These are phyloP conservation scores for Inonotus obliquus DNA, from an alignment of 1,284 basidiomycete genomes.

Conservation along the genomic window DNA sequence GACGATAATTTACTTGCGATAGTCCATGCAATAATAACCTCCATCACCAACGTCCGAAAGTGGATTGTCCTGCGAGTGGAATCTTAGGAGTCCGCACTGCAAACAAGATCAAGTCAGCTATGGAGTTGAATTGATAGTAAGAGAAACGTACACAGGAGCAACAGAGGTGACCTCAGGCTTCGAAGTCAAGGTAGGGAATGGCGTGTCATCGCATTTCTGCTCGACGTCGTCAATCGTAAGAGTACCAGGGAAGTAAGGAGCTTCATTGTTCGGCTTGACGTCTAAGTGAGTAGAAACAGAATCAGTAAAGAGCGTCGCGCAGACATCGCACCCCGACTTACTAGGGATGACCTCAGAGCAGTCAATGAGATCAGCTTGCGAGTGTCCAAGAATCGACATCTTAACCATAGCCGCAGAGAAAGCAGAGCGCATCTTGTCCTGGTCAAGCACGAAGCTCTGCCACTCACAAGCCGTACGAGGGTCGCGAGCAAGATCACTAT, in stretches of 20 bases:
- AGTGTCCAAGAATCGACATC: conserved; percentile 30
- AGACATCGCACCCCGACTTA: too few relatives aligned
- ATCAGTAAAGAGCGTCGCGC: too few relatives aligned
- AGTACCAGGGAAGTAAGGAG: conserved; percentile 15
- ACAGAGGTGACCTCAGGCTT: conserved; percentile 9
- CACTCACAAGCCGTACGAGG: conserved; percentile 21
- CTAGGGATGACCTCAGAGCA: conserved; percentile 19
- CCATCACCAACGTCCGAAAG: too few relatives aligned
- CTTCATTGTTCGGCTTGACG: neutral
- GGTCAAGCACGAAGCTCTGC: conserved; percentile 21
- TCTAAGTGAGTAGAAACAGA: neutral
- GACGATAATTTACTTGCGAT: too few relatives aligned
- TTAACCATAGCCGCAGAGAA: conserved; percentile 27
- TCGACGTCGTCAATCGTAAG: conserved; percentile 7
- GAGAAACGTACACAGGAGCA: conserved; percentile 6
- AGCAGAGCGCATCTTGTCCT: conserved; percentile 12
- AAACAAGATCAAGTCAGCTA: too few relatives aligned
- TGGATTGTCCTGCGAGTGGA: too few relatives aligned
- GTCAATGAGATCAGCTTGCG: conserved; percentile 20
- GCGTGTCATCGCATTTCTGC: conserved; percentile 9
- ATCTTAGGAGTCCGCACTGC: too few relatives aligned
- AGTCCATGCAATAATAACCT: too few relatives aligned
- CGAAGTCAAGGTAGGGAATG: conserved; percentile 13
- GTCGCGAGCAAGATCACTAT: conserved; percentile 19
- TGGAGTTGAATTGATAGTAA: too few relatives aligned